Evolutionary conservation across 129 eudicot species (phyloP).

Genomic region (Lonicera japonica): DNA sequence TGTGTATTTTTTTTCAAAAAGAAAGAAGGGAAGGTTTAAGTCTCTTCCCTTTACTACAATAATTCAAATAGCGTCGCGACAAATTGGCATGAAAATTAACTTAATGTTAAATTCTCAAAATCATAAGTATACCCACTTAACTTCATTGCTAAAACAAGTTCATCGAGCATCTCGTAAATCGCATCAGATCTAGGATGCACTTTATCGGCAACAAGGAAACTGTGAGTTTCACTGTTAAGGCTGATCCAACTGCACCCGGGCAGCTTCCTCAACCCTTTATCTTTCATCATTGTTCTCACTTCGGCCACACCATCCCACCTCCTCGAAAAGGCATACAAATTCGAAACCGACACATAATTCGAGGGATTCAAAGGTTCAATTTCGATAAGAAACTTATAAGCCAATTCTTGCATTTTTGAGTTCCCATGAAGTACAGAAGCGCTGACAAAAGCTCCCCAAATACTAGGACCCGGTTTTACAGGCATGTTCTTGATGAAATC

Average conservation of each 20-base stretch:
- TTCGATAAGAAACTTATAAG: constrained; percentile 43
- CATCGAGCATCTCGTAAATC: constrained; percentile 43
- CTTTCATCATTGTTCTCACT: constrained; percentile 49
- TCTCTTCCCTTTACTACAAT: too few species aligned
- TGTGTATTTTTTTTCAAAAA: too few species aligned
- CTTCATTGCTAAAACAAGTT: constrained; percentile 34
- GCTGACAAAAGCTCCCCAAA: constrained; percentile 71
- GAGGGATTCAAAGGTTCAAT: constrained; percentile 61
- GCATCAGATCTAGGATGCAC: constrained; percentile 32
- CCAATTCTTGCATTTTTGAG: constrained; percentile 41
- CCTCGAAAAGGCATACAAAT: constrained; percentile 45
- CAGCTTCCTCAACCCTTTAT: constrained; percentile 43
- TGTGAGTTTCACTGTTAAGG: constrained; percentile 35
- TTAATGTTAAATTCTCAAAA: constrained; percentile 12
- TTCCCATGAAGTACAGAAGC: constrained; percentile 32
- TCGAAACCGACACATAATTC: constrained; percentile 60
- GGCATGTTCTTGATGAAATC: constrained; percentile 47
- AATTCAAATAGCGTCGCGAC: too few species aligned
- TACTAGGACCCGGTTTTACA: constrained; percentile 51
- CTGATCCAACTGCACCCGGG: constrained; percentile 83
- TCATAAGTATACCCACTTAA: constrained; percentile 9
- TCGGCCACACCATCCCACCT: constrained; percentile 51
- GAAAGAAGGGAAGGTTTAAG: too few species aligned
- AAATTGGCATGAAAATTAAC: neutral
- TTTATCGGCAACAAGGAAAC: constrained; percentile 51